Percentiles rank a stretch among this genome's conserved stretches.
Conservation (phyloP, 257 asterid species). For the Nicotiana benthamiana region DNA sequence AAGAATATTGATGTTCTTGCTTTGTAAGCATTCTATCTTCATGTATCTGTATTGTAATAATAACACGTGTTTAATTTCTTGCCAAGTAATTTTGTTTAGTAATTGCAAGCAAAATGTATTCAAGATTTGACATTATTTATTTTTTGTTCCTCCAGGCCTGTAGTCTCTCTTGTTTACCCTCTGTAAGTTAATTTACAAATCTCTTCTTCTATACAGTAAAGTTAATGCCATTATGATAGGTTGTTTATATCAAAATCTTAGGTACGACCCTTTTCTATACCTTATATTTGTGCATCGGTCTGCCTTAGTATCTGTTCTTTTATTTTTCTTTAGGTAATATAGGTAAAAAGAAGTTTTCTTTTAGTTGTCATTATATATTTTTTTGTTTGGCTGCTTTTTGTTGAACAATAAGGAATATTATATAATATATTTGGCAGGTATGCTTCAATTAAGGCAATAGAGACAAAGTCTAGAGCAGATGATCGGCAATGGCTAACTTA, state of each 20-base stretch:
- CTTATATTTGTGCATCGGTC: too few species aligned
- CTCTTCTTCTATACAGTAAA: neutral
- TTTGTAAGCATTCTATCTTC: constrained; percentile 34
- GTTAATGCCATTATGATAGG: neutral
- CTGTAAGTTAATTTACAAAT: constrained; percentile 47
- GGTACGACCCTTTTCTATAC: too few species aligned
- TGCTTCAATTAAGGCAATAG: constrained; percentile 76
- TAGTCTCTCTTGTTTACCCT: constrained; percentile 78
- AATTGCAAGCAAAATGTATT: neutral
- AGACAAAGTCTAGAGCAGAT: constrained; percentile 59
- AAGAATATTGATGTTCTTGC: constrained; percentile 90
- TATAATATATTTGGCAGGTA: constrained; percentile 31
- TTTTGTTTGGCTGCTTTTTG: neutral
- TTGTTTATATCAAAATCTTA: too few species aligned
- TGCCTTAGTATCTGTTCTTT: neutral
- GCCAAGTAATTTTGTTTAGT: neutral
- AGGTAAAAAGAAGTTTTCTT: neutral
- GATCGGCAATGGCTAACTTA: constrained; percentile 96
- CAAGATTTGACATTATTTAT: neutral
- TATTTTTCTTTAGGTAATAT: neutral
- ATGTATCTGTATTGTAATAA: neutral
- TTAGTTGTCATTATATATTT: neutral
- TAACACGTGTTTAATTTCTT: neutral
- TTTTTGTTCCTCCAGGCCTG: constrained; percentile 52
- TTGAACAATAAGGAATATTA: too few species aligned